phyloP scores from a whole-genome alignment of 805 yeast genomes.

The Babjeviella inositovora region DNA sequence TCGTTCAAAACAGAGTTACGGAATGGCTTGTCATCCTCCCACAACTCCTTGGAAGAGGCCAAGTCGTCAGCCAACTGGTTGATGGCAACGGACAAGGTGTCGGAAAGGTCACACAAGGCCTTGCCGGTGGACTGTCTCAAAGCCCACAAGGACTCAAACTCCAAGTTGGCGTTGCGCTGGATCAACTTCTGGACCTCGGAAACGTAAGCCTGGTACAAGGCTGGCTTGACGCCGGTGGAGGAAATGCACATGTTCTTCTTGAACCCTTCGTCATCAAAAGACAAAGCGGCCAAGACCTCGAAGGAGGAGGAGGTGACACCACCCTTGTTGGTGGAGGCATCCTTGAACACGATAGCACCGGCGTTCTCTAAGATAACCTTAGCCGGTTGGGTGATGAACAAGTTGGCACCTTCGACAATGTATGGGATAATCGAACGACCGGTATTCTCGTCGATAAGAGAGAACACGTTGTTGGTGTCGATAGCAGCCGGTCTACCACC shows the following conservation, averaged over 20 bases:
- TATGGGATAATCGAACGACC: conserved; percentile 71
- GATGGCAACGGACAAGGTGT: conserved; percentile 67
- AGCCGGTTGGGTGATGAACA: conserved; percentile 90
- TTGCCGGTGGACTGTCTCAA: conserved; percentile 48
- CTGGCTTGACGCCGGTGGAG: conserved; percentile 36
- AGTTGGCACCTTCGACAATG: conserved; percentile 94
- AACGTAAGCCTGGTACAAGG: conserved; percentile 73
- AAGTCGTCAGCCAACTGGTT: conserved; percentile 78
- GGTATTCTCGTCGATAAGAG: conserved; percentile 56
- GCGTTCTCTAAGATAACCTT: conserved; percentile 75
- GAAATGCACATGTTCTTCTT: conserved; percentile 59
- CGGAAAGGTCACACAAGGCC: conserved; percentile 59
- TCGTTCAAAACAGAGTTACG: conserved; percentile 62
- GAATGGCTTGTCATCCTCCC: conserved; percentile 67
- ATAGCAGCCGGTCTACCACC: conserved; percentile 98
- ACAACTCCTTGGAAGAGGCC: conserved; percentile 63
- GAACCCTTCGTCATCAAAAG: conserved; percentile 78
- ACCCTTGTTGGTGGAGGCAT: conserved; percentile 95
- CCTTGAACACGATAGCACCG: conserved; percentile 80
- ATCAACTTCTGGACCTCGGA: conserved; percentile 66
- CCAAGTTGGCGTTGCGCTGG: conserved; percentile 64
- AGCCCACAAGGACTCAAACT: conserved; percentile 79
- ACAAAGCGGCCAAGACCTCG: conserved; percentile 88
- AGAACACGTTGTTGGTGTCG: conserved; percentile 67
- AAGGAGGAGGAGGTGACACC: conserved; percentile 96